Conservation (phyloP, 2,329 filamentous ascomycete species). For the Didymella lethalis region DNA sequence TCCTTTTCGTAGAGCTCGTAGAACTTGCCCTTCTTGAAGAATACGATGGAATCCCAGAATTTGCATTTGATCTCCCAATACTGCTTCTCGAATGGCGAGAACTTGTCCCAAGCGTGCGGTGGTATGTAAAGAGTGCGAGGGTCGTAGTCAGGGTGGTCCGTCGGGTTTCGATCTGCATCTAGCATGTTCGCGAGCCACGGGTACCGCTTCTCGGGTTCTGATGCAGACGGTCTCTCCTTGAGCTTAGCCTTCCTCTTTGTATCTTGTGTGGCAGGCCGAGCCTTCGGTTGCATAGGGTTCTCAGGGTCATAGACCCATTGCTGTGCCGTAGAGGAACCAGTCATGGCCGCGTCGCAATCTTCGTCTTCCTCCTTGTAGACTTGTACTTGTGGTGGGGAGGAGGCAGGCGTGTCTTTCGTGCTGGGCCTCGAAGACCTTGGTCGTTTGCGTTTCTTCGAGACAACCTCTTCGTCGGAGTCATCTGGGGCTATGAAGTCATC, state of each 20-base stretch:
- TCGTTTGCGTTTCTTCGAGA: constrained; percentile 75
- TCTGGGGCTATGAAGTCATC: constrained; percentile 89
- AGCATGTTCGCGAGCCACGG: constrained; percentile 85
- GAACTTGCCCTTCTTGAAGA: constrained; percentile 99
- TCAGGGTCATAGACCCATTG: constrained; percentile 82
- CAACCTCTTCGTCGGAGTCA: constrained; percentile 71
- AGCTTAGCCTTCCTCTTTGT: constrained; percentile 45
- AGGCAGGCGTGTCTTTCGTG: constrained; percentile 58
- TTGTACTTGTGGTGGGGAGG: constrained; percentile 51
- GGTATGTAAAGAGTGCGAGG: constrained; percentile 91
- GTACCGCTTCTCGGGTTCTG: constrained; percentile 86
- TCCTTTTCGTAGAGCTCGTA: constrained; percentile 99
- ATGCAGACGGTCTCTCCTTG: constrained; percentile 75
- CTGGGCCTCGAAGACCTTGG: constrained; percentile 69
- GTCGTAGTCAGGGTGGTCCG: constrained; percentile 86
- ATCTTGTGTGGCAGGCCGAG: constrained; percentile 49
- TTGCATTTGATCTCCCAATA: constrained; percentile 99
- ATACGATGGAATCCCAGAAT: constrained; percentile 95
- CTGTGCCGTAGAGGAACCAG: constrained; percentile 72
- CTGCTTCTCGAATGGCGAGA: constrained; percentile 95
- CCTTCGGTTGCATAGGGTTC: constrained; percentile 60
- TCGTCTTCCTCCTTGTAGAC: constrained; percentile 58
- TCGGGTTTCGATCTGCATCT: constrained; percentile 83
- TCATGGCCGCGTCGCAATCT: constrained; percentile 64
- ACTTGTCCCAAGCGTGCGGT: constrained; percentile 77